Conservation (phyloP, 352 stramenopile species). For the Peronospora farinosa region DNA sequence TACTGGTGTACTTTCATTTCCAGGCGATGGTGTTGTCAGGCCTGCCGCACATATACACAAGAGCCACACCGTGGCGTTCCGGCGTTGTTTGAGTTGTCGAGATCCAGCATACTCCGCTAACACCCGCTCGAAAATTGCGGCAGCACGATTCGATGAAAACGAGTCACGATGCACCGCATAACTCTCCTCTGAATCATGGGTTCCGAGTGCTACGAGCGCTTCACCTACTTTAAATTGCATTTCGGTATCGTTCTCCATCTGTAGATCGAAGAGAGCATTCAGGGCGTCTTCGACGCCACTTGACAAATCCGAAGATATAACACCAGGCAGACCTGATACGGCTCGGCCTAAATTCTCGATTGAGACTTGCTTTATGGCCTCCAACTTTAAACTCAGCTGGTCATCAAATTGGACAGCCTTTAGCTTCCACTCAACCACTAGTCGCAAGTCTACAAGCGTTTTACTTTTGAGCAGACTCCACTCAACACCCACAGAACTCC, state of each 20-base stretch:
- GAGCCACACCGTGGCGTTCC: conserved; percentile 58
- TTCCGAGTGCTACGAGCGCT: conserved; percentile 47
- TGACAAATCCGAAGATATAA: conserved; percentile 12
- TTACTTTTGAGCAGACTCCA: conserved; percentile 34
- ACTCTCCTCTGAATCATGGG: conserved; percentile 18
- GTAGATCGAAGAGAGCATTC: conserved; percentile 23
- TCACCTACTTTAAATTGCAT: conserved; percentile 54
- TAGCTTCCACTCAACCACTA: conserved; percentile 41
- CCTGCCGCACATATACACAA: conserved; percentile 60
- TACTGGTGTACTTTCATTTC: background rate
- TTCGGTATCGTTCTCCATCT: conserved; percentile 26
- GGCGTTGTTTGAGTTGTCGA: conserved; percentile 37
- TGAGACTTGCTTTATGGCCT: conserved; percentile 32
- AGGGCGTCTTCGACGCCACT: conserved; percentile 25
- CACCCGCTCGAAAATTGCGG: conserved; percentile 37
- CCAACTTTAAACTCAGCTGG: conserved; percentile 35
- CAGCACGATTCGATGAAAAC: conserved; percentile 31
- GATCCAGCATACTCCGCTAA: conserved; percentile 34
- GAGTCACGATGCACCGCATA: conserved; percentile 13
- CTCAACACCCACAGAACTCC: conserved; percentile 12
- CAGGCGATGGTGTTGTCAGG: conserved; percentile 11
- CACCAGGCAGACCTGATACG: conserved; percentile 25
- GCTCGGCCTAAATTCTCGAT: conserved; percentile 37
- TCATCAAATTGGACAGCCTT: conserved; percentile 36
- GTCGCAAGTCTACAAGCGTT: conserved; percentile 24